Evolutionary conservation across 129 eudicot genomes (phyloP).

Genomic region (Daucus carota): DH1_v3.0 NC_030381.2:51846001-51846500

Average conservation of each 20-base stretch:
- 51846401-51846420: background rate
- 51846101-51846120: no score
- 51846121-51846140: no score
- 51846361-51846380: background rate
- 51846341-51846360: background rate
- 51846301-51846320: background rate
- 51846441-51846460: background rate
- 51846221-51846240: background rate
- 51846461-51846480: background rate
- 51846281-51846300: no score
- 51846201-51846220: background rate
- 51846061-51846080: no score
- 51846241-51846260: background rate
- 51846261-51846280: no score
- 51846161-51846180: no score
- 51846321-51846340: background rate
- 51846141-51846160: no score
- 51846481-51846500: constrained; percentile 6
- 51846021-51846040: no score
- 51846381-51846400: background rate
- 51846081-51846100: no score
- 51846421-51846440: background rate
- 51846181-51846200: background rate
- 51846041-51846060: no score
- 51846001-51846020: no score